Conservation (phyloP, 2,329 filamentous ascomycete genomes). For the Pleoardoris graminearum region DNA sequence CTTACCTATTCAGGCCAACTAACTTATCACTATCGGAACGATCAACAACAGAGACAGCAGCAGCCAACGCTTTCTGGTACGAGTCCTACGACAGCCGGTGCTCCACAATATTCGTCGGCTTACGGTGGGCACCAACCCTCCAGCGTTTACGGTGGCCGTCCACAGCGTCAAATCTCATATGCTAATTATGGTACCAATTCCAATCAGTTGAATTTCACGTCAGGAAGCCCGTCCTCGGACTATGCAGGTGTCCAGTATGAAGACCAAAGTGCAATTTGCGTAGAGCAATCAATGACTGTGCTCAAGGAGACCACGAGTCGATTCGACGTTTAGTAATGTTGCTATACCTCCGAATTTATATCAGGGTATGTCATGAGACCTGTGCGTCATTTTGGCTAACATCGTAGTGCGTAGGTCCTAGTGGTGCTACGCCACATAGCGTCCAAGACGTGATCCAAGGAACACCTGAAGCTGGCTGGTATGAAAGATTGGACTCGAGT, state of each 20-base stretch:
- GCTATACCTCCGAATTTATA: background rate
- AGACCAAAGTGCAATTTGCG: background rate
- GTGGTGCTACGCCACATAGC: background rate
- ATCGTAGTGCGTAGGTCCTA: background rate
- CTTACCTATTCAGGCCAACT: background rate
- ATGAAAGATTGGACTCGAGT: conserved; percentile 13
- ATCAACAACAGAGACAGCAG: too few species aligned
- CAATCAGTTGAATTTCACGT: too few species aligned
- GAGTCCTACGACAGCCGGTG: background rate
- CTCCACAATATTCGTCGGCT: too few species aligned
- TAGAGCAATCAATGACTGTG: background rate
- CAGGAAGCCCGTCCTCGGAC: too few species aligned
- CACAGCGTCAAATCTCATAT: too few species aligned
- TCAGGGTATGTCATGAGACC: background rate
- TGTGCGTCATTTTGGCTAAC: background rate
- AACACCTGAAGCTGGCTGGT: conserved; percentile 5
- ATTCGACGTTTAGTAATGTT: background rate
- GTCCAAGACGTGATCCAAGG: conserved; percentile 3
- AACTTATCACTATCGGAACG: conserved; percentile 1
- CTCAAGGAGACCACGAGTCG: background rate
- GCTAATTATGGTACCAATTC: too few species aligned
- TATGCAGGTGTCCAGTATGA: background rate
- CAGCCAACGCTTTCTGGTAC: too few species aligned
- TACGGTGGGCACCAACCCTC: too few species aligned
- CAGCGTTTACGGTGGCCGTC: too few species aligned